Percentiles rank a stretch among this genome's conserved stretches.
These are phyloP conservation scores for Ceratocystis huliohia DNA, from an alignment of 2,329 filamentous ascomycete species.

Conservation along the genomic window DNA sequence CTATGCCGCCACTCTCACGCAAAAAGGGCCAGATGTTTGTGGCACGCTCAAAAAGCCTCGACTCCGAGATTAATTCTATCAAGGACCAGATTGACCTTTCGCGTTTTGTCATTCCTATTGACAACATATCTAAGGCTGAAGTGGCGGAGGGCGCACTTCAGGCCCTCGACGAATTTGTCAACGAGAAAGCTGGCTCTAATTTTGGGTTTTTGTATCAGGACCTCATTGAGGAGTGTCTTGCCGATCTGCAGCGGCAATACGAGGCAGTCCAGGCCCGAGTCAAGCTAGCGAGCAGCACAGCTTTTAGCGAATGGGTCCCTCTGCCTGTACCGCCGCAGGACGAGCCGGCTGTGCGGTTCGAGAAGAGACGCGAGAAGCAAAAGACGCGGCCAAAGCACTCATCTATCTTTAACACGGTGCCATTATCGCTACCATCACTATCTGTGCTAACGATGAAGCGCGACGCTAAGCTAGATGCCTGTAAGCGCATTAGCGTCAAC, in stretches of 20 bases:
- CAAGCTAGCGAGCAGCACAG: slow-evolving; percentile 22
- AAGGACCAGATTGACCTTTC: slow-evolving; percentile 31
- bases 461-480: neutral
- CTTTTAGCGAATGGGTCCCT: slow-evolving; percentile 22
- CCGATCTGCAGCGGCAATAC: slow-evolving; percentile 27
- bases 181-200: slow-evolving; percentile 30
- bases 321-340: slow-evolving; percentile 22
- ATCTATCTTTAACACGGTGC: slow-evolving; percentile 28
- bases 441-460: neutral
- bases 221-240: slow-evolving; percentile 30
- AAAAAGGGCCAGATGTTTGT: slow-evolving; percentile 33
- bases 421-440: neutral
- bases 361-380: slow-evolving; percentile 31
- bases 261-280: slow-evolving; percentile 20
- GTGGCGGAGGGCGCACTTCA: slow-evolving; percentile 30
- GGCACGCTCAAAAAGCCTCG: slow-evolving; percentile 27
- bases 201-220: slow-evolving; percentile 35
- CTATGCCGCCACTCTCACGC: slow-evolving; percentile 30
- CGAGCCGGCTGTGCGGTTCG: slow-evolving; percentile 24
- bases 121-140: slow-evolving; percentile 32
- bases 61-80: slow-evolving; percentile 30
- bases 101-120: slow-evolving; percentile 32
- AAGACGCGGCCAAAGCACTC: slow-evolving; percentile 33
- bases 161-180: slow-evolving; percentile 30
- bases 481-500: slow-evolving; percentile 29